These are phyloP conservation scores for Rhynchospora pubera DNA, from an alignment of 176 grass and related monocot genomes.

Conservation along the genomic window DNA sequence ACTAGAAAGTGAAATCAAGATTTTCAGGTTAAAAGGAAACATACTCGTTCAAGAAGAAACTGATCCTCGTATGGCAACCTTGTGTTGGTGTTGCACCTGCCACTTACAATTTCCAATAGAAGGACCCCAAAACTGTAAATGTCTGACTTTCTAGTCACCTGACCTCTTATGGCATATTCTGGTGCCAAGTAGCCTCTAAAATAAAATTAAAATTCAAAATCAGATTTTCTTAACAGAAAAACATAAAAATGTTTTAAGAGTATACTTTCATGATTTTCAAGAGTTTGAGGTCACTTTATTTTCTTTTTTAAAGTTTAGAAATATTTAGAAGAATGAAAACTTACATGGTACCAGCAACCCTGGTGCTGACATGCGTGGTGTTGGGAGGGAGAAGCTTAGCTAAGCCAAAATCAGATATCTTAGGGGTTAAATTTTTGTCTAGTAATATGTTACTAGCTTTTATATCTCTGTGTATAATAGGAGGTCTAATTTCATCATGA, in stretches of 20 bases:
- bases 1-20: constrained; percentile 11
- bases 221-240: not conserved
- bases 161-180: constrained; percentile 77
- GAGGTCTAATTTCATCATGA: constrained; percentile 56
- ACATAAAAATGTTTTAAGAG: not conserved
- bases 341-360: constrained; percentile 81
- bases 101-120: constrained; percentile 77
- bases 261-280: not conserved
- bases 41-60: constrained; percentile 84
- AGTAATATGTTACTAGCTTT: constrained; percentile 92
- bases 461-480: constrained; percentile 84
- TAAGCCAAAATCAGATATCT: constrained; percentile 89
- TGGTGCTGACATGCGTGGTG: constrained; percentile 75
- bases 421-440: constrained; percentile 69
- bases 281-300: not conserved
- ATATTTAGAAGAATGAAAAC: constrained; percentile 9
- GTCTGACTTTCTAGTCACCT: constrained; percentile 80
- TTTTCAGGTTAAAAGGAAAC: not conserved
- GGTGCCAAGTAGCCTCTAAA: constrained; percentile 70
- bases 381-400: constrained; percentile 68
- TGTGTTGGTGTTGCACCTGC: constrained; percentile 63
- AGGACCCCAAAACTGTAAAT: constrained; percentile 85
- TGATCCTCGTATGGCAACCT: constrained; percentile 70
- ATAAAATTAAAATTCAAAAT: not conserved
- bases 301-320: not conserved